Evolutionary conservation across 208 protist genomes (phyloP).

Genomic region (Willaertia magna): DNA sequence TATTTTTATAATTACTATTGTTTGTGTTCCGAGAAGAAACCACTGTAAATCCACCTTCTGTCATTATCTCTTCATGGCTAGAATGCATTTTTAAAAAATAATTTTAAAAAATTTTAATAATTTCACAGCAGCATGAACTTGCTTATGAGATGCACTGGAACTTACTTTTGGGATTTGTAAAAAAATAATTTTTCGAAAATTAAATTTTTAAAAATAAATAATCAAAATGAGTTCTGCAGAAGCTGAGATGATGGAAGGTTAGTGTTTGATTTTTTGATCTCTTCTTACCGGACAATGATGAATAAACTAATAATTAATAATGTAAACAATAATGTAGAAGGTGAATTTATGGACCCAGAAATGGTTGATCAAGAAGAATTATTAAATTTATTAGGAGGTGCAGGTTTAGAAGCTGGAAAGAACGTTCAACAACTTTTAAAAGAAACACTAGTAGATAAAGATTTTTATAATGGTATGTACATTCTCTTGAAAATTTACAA

Average conservation of each 20-base stretch:
- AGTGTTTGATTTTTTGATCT: background rate
- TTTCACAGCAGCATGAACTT: too few relatives aligned
- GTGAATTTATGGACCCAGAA: background rate
- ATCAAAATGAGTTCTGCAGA: background rate
- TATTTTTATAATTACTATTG: too few relatives aligned
- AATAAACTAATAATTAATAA: background rate
- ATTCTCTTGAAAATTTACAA: background rate
- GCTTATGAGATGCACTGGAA: too few relatives aligned
- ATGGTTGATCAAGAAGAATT: background rate
- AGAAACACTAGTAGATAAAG: background rate
- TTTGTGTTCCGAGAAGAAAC: too few relatives aligned
- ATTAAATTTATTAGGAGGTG: background rate
- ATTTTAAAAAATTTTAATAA: too few relatives aligned
- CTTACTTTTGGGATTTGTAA: too few relatives aligned
- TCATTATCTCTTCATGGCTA: too few relatives aligned
- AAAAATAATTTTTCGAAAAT: too few relatives aligned
- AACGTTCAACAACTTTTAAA: constrained; percentile 2
- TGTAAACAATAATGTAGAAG: background rate
- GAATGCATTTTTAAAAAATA: too few relatives aligned
- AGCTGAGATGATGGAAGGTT: background rate
- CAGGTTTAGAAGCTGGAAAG: background rate
- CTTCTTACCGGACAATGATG: too few relatives aligned
- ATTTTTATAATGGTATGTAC: background rate
- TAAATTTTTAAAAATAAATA: too few relatives aligned
- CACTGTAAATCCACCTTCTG: too few relatives aligned